Percentiles rank a stretch among this genome's conserved stretches.
These are phyloP conservation scores for Picochlorum sp. DNA, from an alignment of 139 green algal genomes.

Conservation along the genomic window DNA sequence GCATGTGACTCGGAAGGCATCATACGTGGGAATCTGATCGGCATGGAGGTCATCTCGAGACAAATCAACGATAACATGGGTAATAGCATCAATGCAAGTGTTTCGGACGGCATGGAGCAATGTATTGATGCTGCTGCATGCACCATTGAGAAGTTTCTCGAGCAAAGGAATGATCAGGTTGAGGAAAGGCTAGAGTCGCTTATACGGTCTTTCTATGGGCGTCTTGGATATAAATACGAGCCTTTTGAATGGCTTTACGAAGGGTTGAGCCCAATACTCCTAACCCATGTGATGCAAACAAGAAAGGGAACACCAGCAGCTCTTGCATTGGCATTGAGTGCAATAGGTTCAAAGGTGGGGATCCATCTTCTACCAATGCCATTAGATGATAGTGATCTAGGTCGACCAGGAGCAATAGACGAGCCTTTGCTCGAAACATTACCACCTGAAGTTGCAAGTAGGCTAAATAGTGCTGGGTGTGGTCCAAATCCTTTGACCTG, in stretches of 20 bases:
- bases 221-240: conserved; percentile 17
- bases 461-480: conserved; percentile 21
- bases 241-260: conserved; percentile 79
- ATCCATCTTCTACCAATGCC: conserved; percentile 28
- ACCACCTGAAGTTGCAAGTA: conserved; percentile 24
- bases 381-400: not conserved
- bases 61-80: too few species aligned
- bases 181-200: not conserved
- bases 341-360: conserved; percentile 30
- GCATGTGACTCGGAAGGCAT: too few species aligned
- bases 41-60: too few species aligned
- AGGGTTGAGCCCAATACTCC: conserved; percentile 46
- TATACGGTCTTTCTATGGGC: not conserved
- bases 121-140: too few species aligned
- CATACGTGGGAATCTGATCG: too few species aligned
- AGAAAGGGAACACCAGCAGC: conserved; percentile 32
- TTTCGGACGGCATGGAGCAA: too few species aligned
- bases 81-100: too few species aligned
- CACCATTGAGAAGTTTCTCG: too few species aligned
- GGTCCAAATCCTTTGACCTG: not conserved
- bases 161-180: too few species aligned
- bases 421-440: conserved; percentile 10
- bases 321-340: conserved; percentile 25
- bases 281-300: conserved; percentile 26
- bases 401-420: not conserved